These are phyloP conservation scores for Escallonia herrerae DNA, from an alignment of 129 eudicot species.

Conservation along the genomic window DNA sequence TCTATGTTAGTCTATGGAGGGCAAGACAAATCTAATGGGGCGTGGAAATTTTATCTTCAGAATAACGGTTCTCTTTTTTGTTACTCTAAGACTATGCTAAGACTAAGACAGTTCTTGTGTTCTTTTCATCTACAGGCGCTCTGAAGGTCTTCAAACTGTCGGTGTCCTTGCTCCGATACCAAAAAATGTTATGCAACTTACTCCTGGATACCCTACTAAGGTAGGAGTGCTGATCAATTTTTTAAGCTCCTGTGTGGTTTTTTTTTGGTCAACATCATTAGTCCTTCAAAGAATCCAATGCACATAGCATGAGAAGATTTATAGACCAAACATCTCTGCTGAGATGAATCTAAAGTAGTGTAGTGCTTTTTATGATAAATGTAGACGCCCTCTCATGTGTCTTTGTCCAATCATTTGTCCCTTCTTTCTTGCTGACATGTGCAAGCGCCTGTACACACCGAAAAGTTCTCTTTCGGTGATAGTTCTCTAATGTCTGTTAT, in stretches of 20 bases:
- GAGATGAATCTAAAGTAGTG: too few species aligned
- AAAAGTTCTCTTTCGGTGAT: too few species aligned
- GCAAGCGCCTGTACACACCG: not conserved
- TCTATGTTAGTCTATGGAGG: not conserved
- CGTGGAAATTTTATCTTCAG: not conserved
- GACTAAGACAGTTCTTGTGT: not conserved
- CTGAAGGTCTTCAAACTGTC: slow-evolving; percentile 80
- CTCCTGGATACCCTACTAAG: slow-evolving; percentile 92
- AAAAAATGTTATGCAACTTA: slow-evolving; percentile 69
- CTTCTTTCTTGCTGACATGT: not conserved
- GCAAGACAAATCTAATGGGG: not conserved
- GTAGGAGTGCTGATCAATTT: slow-evolving; percentile 16
- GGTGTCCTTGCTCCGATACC: slow-evolving; percentile 89
- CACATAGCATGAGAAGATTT: too few species aligned
- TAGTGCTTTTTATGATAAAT: not conserved
- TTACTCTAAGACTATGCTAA: not conserved
- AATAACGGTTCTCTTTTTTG: not conserved
- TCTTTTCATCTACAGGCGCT: slow-evolving; percentile 50
- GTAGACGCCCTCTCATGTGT: too few species aligned
- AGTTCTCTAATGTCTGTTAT: too few species aligned
- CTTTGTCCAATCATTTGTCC: too few species aligned
- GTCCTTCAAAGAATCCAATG: too few species aligned
- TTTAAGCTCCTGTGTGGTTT: too few species aligned
- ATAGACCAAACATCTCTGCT: too few species aligned
- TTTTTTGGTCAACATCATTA: too few species aligned